phyloP scores from a whole-genome alignment of 2,329 filamentous ascomycete species.

The Cordyceps sp. region DNA sequence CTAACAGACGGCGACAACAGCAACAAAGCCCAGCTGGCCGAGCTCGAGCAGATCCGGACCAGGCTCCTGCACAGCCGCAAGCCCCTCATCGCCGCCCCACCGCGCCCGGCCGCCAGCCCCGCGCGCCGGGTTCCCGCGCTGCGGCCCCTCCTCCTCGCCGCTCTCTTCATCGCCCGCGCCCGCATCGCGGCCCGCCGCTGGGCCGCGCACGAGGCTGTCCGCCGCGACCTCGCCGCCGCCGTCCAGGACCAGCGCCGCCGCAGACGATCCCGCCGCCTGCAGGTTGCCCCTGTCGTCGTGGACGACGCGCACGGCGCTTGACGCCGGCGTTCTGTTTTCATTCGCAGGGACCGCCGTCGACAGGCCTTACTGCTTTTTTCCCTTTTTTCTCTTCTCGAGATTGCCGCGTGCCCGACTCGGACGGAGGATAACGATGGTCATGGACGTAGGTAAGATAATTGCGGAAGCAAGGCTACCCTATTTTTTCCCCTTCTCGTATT shows the following conservation, averaged over 20 bases:
- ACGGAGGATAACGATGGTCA: too few species aligned
- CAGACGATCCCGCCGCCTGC: constrained; percentile 23
- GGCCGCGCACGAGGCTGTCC: constrained; percentile 32
- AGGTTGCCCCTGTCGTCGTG: constrained; percentile 15
- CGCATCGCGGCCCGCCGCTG: constrained; percentile 29
- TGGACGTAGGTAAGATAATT: too few species aligned
- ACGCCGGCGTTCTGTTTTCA: too few species aligned
- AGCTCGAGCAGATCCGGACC: constrained; percentile 62
- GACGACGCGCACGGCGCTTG: too few species aligned
- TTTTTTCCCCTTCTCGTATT: too few species aligned
- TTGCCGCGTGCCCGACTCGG: too few species aligned
- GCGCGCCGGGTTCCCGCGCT: constrained; percentile 15
- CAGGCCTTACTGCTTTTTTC: too few species aligned
- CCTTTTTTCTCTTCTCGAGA: too few species aligned
- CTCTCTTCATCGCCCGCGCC: constrained; percentile 36
- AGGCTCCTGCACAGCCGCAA: constrained; percentile 22
- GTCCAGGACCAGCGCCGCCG: constrained; percentile 28
- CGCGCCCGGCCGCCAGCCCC: constrained; percentile 5
- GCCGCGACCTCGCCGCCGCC: constrained; percentile 29
- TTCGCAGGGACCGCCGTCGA: too few species aligned
- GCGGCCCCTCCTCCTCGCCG: constrained; percentile 26
- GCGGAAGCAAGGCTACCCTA: too few species aligned
- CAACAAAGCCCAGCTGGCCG: constrained; percentile 78
- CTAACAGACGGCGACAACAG: too few species aligned
- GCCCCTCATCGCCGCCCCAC: constrained; percentile 13